Conservation (phyloP, 2,329 filamentous ascomycete species). For the Coniochaeta pulveracea region DNA sequence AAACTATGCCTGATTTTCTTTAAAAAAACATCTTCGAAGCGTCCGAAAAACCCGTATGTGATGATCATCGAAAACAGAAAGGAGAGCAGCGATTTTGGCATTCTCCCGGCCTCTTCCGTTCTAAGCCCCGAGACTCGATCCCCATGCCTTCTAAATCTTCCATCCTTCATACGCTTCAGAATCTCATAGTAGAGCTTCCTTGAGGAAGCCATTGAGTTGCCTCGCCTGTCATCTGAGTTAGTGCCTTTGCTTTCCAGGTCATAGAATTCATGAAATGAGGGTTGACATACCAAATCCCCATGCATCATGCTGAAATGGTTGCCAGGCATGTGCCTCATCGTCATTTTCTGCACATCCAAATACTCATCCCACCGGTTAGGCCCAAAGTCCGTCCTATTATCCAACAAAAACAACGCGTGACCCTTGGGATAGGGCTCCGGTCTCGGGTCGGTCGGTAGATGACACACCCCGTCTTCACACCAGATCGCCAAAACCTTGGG, state of each 20-base stretch:
- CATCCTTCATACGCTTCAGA: too few relatives aligned
- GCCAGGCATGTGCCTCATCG: conserved; percentile 55
- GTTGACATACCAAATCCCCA: conserved; percentile 29
- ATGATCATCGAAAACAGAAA: too few relatives aligned
- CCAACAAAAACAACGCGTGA: conserved; percentile 58
- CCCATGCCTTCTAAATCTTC: too few relatives aligned
- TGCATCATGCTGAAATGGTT: conserved; percentile 74
- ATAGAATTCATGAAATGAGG: not conserved
- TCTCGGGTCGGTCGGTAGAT: conserved; percentile 51
- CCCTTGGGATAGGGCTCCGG: conserved; percentile 48
- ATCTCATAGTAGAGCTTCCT: conserved; percentile 19
- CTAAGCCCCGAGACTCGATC: too few relatives aligned
- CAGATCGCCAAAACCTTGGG: conserved; percentile 57
- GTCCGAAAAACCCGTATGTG: too few relatives aligned
- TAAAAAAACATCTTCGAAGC: too few relatives aligned
- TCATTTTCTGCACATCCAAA: conserved; percentile 48
- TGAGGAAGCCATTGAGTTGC: conserved; percentile 21
- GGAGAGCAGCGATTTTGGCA: too few relatives aligned
- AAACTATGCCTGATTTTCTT: too few relatives aligned
- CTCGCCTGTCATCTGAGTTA: conserved; percentile 19
- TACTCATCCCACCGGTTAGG: conserved; percentile 61
- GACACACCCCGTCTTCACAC: conserved; percentile 64
- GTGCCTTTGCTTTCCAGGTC: not conserved
- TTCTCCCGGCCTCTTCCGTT: too few relatives aligned
- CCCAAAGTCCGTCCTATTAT: conserved; percentile 62